Evolutionary conservation across 441 rosid genomes (phyloP).

Genomic region (Raphanus hybrid): DNA sequence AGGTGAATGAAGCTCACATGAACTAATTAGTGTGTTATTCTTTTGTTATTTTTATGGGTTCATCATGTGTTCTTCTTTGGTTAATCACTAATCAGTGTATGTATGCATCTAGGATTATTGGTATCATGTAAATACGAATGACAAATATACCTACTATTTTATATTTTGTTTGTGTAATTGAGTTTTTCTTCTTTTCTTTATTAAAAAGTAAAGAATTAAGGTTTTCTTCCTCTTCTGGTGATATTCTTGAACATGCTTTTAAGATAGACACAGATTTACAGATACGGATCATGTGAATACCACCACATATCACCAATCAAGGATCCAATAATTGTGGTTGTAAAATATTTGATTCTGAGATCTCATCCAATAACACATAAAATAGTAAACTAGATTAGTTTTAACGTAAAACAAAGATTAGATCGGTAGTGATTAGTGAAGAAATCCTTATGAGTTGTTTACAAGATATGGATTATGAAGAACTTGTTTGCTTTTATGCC

Average conservation of each 20-base stretch:
- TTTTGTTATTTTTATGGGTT: neutral
- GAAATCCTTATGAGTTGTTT: neutral
- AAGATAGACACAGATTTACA: conserved; percentile 2
- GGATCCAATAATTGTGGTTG: conserved; percentile 20
- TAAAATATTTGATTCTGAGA: conserved; percentile 7
- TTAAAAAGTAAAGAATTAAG: neutral
- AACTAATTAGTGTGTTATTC: neutral
- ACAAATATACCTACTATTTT: neutral
- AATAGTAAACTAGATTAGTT: neutral
- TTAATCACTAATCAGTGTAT: neutral
- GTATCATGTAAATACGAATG: neutral
- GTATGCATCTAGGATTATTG: neutral
- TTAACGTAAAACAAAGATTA: conserved; percentile 9
- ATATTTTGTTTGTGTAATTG: neutral
- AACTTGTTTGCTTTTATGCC: neutral
- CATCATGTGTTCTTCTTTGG: neutral
- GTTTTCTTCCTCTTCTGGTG: neutral
- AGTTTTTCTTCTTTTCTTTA: neutral
- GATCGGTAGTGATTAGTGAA: neutral
- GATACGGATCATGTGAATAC: conserved; percentile 23
- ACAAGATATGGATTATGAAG: conserved; percentile 1
- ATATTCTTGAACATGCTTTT: neutral
- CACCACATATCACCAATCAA: neutral
- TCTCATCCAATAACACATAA: neutral
- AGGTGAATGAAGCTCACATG: conserved; percentile 1